These are phyloP conservation scores for Dentipellis sp. DNA, from an alignment of 768 basidiomycete species.

Conservation along the genomic window DNA sequence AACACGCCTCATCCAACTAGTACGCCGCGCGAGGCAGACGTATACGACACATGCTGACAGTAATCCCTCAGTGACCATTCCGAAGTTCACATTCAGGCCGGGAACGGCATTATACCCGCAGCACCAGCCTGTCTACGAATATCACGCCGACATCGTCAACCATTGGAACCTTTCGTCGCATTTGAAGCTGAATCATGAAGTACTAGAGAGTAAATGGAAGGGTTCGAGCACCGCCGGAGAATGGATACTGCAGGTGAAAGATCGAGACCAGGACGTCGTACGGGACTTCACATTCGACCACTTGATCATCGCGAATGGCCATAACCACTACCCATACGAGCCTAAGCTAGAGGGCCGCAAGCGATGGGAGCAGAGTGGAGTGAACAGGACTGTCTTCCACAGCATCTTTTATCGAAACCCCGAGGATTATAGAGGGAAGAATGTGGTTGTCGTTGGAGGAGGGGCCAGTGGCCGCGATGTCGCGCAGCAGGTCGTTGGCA, in stretches of 20 bases:
- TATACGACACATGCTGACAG: no score
- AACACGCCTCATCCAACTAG: slow-evolving; percentile 47
- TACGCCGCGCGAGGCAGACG: background rate
- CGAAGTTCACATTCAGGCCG: slow-evolving; percentile 42
- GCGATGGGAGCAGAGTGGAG: slow-evolving; percentile 31
- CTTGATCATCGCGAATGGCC: slow-evolving; percentile 46
- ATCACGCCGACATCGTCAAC: slow-evolving; percentile 35
- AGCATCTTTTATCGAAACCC: slow-evolving; percentile 46
- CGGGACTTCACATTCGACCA: slow-evolving; percentile 35
- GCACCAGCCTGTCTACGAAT: slow-evolving; percentile 35
- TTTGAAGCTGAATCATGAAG: slow-evolving; percentile 34
- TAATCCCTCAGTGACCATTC: slow-evolving; percentile 34
- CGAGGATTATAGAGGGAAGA: slow-evolving; percentile 29
- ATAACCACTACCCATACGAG: slow-evolving; percentile 41
- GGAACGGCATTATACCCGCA: slow-evolving; percentile 41
- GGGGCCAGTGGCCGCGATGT: slow-evolving; percentile 39
- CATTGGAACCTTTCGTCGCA: slow-evolving; percentile 29
- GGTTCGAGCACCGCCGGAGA: slow-evolving; percentile 28
- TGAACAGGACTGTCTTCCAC: slow-evolving; percentile 35
- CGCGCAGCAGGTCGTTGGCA: slow-evolving; percentile 30
- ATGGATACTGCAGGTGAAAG: slow-evolving; percentile 35
- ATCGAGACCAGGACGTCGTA: slow-evolving; percentile 12
- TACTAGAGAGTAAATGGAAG: slow-evolving; percentile 34
- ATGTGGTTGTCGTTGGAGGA: slow-evolving; percentile 42
- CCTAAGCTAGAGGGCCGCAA: slow-evolving; percentile 38